These are phyloP conservation scores for Akanthomyces muscarius DNA, from an alignment of 2,329 filamentous ascomycete species.

Conservation along the genomic window DNA sequence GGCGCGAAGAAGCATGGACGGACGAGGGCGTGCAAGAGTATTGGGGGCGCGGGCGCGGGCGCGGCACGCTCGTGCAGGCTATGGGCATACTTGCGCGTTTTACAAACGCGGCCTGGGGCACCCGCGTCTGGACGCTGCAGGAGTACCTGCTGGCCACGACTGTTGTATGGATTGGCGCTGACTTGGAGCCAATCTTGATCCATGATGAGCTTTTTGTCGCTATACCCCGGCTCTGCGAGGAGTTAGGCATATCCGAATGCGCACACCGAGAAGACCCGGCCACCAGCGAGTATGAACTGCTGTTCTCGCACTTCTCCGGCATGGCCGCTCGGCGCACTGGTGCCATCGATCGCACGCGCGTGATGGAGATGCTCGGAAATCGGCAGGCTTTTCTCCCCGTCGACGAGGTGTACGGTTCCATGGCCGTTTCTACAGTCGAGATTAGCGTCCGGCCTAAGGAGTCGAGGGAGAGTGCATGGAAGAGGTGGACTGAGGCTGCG, in stretches of 20 bases:
- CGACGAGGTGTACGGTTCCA: conserved; percentile 11
- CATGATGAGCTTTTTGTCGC: conserved; percentile 8
- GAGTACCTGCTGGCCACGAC: not conserved
- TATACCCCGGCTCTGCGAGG: not conserved
- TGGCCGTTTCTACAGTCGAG: conserved; percentile 3
- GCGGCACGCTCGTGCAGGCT: not conserved
- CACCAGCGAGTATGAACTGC: not conserved
- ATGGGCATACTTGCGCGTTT: conserved; percentile 2
- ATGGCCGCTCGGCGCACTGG: conserved; percentile 3
- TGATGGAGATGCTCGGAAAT: conserved; percentile 11
- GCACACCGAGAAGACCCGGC: not conserved
- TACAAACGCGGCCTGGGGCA: not conserved
- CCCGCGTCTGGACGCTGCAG: conserved; percentile 9
- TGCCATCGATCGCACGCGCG: not conserved
- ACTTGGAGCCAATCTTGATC: not conserved
- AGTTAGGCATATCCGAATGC: not conserved
- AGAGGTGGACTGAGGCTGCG: conserved; percentile 2
- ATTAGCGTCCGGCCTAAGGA: not conserved
- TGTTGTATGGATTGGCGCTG: conserved; percentile 5
- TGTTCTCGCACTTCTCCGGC: conserved; percentile 7
- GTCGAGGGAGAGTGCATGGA: not conserved
- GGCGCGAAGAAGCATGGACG: not conserved
- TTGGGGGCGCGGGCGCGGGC: not conserved
- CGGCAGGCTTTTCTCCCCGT: conserved; percentile 2
- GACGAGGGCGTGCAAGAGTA: not conserved